Percentiles rank a stretch among this genome's conserved stretches.
phyloP scores from a whole-genome alignment of 1,284 basidiomycete species.

The Blastosporella zonata region DNA sequence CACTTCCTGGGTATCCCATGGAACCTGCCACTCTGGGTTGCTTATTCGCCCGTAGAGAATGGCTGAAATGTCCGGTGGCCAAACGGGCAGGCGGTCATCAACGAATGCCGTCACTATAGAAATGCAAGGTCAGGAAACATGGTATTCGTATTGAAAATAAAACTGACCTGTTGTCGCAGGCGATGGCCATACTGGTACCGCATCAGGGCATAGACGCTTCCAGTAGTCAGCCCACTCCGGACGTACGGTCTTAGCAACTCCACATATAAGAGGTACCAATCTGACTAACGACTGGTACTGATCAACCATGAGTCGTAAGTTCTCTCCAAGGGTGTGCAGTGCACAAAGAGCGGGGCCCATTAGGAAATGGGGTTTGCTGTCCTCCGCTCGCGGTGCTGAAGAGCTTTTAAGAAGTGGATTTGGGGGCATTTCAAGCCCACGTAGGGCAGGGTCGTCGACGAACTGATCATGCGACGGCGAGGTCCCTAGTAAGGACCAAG shows the following conservation, averaged over 20 bases:
- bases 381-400: constrained; percentile 16
- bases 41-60: constrained; percentile 63
- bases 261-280: constrained; percentile 64
- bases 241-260: constrained; percentile 63
- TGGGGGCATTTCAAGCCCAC: constrained; percentile 41
- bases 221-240: constrained; percentile 89
- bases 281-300: constrained; percentile 53
- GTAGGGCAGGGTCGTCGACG: constrained; percentile 56
- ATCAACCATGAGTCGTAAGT: constrained; percentile 54
- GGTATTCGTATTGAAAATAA: neutral
- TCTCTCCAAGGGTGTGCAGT: constrained; percentile 77
- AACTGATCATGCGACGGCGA: constrained; percentile 44
- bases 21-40: constrained; percentile 63
- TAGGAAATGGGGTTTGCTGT: constrained; percentile 36
- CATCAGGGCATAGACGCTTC: constrained; percentile 70
- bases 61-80: constrained; percentile 65
- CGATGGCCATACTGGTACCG: constrained; percentile 54
- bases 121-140: neutral
- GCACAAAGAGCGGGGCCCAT: constrained; percentile 60
- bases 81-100: constrained; percentile 66
- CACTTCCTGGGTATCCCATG: constrained; percentile 50
- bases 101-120: constrained; percentile 40
- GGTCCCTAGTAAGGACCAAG: constrained; percentile 32
- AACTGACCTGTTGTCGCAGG: constrained; percentile 42
- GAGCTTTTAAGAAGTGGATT: constrained; percentile 21